Evolutionary conservation across 768 basidiomycete genomes (phyloP).

Genomic region (Boletus reticulatus): DNA sequence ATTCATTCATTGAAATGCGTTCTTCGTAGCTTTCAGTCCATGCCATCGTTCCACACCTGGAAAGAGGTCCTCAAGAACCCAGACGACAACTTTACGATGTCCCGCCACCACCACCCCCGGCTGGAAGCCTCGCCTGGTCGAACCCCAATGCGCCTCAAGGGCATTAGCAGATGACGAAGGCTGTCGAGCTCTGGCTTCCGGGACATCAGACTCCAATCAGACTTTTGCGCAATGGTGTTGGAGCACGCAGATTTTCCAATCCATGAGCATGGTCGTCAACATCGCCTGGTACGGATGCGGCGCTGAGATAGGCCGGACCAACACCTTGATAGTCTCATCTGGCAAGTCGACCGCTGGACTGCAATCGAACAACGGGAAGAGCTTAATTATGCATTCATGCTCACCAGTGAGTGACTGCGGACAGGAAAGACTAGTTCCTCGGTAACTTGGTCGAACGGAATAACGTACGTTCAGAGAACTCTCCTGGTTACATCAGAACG

Average conservation of each 20-base stretch:
- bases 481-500: too few species aligned
- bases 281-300: conserved; percentile 59
- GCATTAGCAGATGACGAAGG: conserved; percentile 50
- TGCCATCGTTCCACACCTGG: conserved; percentile 63
- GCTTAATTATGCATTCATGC: conserved; percentile 11
- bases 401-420: conserved; percentile 41
- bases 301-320: conserved; percentile 53
- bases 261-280: conserved; percentile 57
- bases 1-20: neutral
- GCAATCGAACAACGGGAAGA: conserved; percentile 59
- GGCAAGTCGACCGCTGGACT: conserved; percentile 59
- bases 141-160: conserved; percentile 55
- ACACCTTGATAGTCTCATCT: conserved; percentile 57
- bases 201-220: conserved; percentile 46
- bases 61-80: conserved; percentile 45
- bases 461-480: too few species aligned
- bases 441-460: too few species aligned
- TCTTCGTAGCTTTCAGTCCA: conserved; percentile 51
- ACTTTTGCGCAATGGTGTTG: conserved; percentile 66
- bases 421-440: too few species aligned
- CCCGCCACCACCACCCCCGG: conserved; percentile 58
- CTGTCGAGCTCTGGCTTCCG: conserved; percentile 56
- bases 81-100: conserved; percentile 53
- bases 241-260: conserved; percentile 60
- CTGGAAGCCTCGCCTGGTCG: conserved; percentile 49